A percentile compares a stretch with the other conserved stretches of the same genome.
Evolutionary conservation across 257 asterid genomes (phyloP).

Genomic region (Solanum paucissectum): DNA sequence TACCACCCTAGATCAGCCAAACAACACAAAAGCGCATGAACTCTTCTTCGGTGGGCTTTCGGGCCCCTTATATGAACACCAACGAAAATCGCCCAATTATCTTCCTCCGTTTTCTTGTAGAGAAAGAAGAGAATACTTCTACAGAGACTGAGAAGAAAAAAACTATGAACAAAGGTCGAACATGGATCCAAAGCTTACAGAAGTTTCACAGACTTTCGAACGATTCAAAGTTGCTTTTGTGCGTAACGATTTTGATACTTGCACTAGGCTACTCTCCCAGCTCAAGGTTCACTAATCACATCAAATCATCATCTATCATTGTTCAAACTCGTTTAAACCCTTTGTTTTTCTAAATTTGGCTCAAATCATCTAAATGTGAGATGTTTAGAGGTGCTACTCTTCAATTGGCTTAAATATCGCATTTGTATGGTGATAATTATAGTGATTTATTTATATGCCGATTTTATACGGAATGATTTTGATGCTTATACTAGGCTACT

Average conservation of each 20-base stretch:
- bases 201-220: slow-evolving; percentile 50
- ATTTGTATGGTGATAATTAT: not conserved
- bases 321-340: not conserved
- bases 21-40: not conserved
- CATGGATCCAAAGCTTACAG: slow-evolving; percentile 70
- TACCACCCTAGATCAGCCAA: not conserved
- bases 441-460: slow-evolving; percentile 11
- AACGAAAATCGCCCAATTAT: not conserved
- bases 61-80: not conserved
- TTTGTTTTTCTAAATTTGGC: not conserved
- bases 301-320: not conserved
- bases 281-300: slow-evolving; percentile 45
- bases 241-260: slow-evolving; percentile 59
- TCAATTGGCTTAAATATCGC: not conserved
- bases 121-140: not conserved
- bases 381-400: not conserved
- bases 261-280: slow-evolving; percentile 47
- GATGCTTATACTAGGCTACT: slow-evolving; percentile 49
- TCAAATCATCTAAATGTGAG: not conserved
- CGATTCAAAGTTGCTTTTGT: slow-evolving; percentile 64
- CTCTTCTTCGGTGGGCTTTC: not conserved
- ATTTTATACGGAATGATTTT: slow-evolving; percentile 46
- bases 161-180: not conserved
- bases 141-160: not conserved
- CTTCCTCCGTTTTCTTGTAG: not conserved